Base-by-base conservation (phyloP, 2,329 filamentous ascomycete genomes). In the Colletotrichum tamarilloi region DNA sequence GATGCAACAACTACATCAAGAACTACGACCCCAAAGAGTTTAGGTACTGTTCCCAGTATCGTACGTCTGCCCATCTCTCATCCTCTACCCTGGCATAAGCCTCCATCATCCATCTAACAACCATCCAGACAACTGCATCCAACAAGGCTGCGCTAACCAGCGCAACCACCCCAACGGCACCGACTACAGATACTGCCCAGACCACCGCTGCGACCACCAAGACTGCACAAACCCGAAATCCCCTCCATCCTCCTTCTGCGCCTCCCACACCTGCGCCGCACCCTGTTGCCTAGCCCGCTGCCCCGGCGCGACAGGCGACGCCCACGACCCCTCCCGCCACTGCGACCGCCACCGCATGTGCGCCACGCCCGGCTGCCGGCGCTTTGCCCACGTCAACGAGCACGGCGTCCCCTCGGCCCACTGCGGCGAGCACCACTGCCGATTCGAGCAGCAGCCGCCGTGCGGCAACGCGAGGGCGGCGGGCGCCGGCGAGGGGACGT, bases 311-410 rank as follows among this genome's bases (percentile, higher is more conserved):
- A 35, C 70, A 3, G 76, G 58, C 38, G 74, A 74, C 22, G 19
- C 56, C 11, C 65, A 73, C 24, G 77, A 77, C 19, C 64, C 75
- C 3, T 65, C 74, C 14, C 73, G 76, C 4, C 80, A 78, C 75
- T 81, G 80, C 52, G 77, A 80, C 38, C 76, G 77, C 1, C 80
- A 82, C 46, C 75, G 79, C 22, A 75, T 75, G 30, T 81, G 80
- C 69, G 63, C 71, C 22, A 73, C 66, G 24, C 65, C 62, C 0
- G 73, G 75, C 7, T 81, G 80, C 58, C 57, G 58, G 5, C 77
- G 77, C 3, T 76, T 78, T 57, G 78, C 79, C 24, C 76, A 80
- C 72, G 66, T 76, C 28, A 76, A 79, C 14, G 78, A 77, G 8
- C 76, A 75, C 35, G 80, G 78, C 5, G 64, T 75, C 35, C 59